These are phyloP conservation scores for Metarhizium anisopliae DNA, from an alignment of 2,329 filamentous ascomycete genomes.

Conservation along the genomic window DNA sequence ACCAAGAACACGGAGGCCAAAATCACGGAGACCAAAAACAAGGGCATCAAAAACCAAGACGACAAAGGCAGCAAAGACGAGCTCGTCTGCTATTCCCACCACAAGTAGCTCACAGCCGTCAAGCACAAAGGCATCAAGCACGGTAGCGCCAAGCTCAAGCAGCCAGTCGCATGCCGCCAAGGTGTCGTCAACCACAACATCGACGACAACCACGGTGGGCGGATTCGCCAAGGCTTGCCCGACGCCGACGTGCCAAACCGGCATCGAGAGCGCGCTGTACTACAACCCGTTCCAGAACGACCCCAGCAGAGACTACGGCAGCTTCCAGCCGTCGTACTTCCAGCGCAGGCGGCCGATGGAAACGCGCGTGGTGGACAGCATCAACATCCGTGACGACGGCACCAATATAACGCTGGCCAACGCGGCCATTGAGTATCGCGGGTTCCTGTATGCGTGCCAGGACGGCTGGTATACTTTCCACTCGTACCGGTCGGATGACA, in stretches of 20 bases:
- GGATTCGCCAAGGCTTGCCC: background rate
- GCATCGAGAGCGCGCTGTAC: background rate
- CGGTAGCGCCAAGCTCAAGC: background rate
- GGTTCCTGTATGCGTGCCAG: constrained; percentile 7
- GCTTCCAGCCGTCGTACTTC: background rate
- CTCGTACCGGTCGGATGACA: constrained; percentile 8
- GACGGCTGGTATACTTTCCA: constrained; percentile 6
- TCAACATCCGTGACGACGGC: background rate
- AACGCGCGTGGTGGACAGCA: background rate
- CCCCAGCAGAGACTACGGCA: background rate
- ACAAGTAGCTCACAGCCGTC: too few relatives aligned
- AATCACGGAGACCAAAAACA: too few relatives aligned
- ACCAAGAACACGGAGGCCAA: too few relatives aligned
- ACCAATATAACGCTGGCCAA: constrained; percentile 2
- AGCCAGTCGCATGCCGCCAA: background rate
- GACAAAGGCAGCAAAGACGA: background rate
- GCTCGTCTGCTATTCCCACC: too few relatives aligned
- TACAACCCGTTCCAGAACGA: background rate
- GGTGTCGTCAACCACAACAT: background rate
- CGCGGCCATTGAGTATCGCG: constrained; percentile 5
- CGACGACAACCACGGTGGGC: background rate
- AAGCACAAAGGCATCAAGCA: background rate
- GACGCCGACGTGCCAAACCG: background rate
- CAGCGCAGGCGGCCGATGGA: background rate
- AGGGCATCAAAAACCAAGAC: too few relatives aligned